Conservation (phyloP, 1,284 basidiomycete species). For the Puccinia novopanici region DNA sequence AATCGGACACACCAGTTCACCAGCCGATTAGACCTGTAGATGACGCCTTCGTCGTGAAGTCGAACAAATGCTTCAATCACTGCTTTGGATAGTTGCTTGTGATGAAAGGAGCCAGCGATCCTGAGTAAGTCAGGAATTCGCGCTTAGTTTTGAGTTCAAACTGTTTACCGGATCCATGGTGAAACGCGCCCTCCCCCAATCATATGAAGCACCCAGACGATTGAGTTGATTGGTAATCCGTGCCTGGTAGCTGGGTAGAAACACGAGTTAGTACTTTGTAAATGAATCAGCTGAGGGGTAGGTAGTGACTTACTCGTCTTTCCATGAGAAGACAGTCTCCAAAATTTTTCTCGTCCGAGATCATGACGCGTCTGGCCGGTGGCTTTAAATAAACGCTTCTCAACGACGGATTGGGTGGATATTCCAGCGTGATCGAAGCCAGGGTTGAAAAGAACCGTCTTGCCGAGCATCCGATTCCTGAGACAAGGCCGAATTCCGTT, state of each 20-base stretch:
- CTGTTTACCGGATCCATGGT: conserved; percentile 82
- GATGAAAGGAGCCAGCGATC: neutral
- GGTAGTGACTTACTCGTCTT: conserved; percentile 76
- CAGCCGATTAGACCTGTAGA: conserved; percentile 94
- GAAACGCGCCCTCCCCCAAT: conserved; percentile 91
- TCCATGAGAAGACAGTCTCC: conserved; percentile 92
- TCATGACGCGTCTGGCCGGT: conserved; percentile 86
- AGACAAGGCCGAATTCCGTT: neutral
- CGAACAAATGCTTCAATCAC: conserved; percentile 90
- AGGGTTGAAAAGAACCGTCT: conserved; percentile 84
- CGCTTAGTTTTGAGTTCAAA: neutral
- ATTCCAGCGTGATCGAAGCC: conserved; percentile 99
- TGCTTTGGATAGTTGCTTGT: conserved; percentile 74
- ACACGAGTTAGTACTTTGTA: neutral
- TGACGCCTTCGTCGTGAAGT: conserved; percentile 85
- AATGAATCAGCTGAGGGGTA: neutral
- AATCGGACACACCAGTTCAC: conserved; percentile 98
- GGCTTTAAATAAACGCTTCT: conserved; percentile 83
- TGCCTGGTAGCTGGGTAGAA: conserved; percentile 71
- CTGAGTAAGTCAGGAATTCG: conserved; percentile 40
- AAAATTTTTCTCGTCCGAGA: conserved; percentile 90
- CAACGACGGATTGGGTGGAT: conserved; percentile 96
- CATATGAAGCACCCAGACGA: conserved; percentile 87
- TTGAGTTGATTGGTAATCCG: conserved; percentile 88
- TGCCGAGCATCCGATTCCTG: conserved; percentile 95